Evolutionary conservation across 2,329 filamentous ascomycete species (phyloP).

Genomic region (Pezicula neosporulosa): DNA sequence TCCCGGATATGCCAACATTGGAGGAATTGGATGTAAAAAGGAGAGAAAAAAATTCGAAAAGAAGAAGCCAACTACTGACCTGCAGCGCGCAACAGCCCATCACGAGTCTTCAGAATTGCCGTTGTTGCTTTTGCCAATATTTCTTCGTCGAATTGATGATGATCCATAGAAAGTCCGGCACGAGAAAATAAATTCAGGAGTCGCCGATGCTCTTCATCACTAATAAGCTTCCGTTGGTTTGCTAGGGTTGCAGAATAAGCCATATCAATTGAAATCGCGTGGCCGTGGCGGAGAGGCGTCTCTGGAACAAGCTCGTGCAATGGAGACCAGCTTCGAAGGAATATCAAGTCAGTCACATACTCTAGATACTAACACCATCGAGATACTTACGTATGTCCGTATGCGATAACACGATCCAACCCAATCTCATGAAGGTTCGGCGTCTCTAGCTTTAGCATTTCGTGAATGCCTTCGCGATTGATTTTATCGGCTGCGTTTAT

Average conservation of each 20-base stretch:
- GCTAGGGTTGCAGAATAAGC: conserved; percentile 70
- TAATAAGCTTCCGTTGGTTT: conserved; percentile 57
- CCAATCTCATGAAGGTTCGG: conserved; percentile 73
- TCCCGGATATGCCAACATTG: too few species aligned
- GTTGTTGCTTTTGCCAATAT: conserved; percentile 63
- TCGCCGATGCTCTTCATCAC: conserved; percentile 55
- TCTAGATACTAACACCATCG: too few species aligned
- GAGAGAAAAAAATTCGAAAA: too few species aligned
- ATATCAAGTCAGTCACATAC: conserved; percentile 4
- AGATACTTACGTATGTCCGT: conserved; percentile 61
- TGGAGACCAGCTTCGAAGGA: conserved; percentile 56
- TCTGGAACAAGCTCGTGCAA: conserved; percentile 68
- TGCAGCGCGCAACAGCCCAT: conserved; percentile 64
- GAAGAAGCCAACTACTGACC: too few species aligned
- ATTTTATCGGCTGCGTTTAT: conserved; percentile 61
- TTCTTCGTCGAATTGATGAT: conserved; percentile 62
- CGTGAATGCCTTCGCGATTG: conserved; percentile 65
- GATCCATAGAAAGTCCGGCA: conserved; percentile 69
- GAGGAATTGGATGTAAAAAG: too few species aligned
- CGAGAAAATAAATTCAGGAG: conserved; percentile 65
- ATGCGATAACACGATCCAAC: conserved; percentile 69
- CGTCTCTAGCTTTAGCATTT: conserved; percentile 72
- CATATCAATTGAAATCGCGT: conserved; percentile 75
- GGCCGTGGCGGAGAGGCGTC: conserved; percentile 66
- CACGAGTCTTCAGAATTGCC: conserved; percentile 68